These are phyloP conservation scores for Seiridium unicorne DNA, from an alignment of 2,329 filamentous ascomycete species.

Conservation along the genomic window DNA sequence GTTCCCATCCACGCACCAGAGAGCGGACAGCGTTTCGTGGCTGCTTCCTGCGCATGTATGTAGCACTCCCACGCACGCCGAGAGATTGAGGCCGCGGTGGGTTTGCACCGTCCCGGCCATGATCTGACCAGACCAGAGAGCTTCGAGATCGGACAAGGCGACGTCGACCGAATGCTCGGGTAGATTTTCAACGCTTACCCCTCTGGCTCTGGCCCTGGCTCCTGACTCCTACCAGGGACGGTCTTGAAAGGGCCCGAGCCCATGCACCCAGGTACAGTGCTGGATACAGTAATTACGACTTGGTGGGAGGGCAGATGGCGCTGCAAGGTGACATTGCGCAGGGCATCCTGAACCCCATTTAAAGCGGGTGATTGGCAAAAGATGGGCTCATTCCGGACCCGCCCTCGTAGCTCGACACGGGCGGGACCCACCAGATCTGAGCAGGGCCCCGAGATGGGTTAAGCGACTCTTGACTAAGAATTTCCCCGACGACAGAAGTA, in stretches of 20 bases:
- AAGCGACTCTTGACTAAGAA: not conserved
- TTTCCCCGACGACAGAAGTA: conserved; percentile 3
- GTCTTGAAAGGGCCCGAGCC: too few species aligned
- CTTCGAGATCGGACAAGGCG: too few species aligned
- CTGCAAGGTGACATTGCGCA: not conserved
- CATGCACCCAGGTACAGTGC: not conserved
- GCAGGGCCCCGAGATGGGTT: not conserved
- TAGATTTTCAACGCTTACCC: not conserved
- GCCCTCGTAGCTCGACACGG: not conserved
- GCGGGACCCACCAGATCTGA: not conserved
- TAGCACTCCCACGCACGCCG: too few species aligned
- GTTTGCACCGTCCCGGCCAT: too few species aligned
- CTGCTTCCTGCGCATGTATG: not conserved
- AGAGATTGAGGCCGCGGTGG: too few species aligned
- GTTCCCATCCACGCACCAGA: not conserved
- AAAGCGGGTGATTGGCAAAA: conserved; percentile 1
- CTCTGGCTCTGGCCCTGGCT: not conserved
- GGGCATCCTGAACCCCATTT: not conserved
- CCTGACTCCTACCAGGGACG: too few species aligned
- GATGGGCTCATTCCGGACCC: conserved; percentile 2
- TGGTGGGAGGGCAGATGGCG: not conserved
- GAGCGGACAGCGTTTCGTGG: not conserved
- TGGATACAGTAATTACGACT: not conserved
- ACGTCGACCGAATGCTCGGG: too few species aligned
- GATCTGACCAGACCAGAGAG: too few species aligned